Conservation (phyloP, 202 grass and related monocot genomes). For the Setaria italica region DNA sequence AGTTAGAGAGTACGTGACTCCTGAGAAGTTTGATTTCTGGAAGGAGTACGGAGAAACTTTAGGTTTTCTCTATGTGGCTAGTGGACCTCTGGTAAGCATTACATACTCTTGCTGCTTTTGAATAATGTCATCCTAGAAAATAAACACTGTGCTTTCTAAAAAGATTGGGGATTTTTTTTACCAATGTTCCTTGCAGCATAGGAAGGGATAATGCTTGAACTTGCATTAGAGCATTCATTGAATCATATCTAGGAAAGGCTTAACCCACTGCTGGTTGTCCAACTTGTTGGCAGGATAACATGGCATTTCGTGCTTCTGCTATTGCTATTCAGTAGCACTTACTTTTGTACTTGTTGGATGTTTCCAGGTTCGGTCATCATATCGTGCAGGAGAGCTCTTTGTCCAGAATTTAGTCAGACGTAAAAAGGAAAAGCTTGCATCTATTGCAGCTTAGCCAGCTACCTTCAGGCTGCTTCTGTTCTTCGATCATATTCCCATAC, state of each 20-base stretch:
- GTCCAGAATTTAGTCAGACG: conserved; percentile 20
- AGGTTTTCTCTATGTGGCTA: conserved; percentile 87
- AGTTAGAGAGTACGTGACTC: conserved; percentile 84
- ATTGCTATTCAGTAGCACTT: background rate
- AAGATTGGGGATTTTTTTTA: background rate
- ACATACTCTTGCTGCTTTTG: conserved; percentile 11
- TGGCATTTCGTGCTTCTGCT: background rate
- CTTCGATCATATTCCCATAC: background rate
- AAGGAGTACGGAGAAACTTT: conserved; percentile 85
- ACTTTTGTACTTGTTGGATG: conserved; percentile 30
- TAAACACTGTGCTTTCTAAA: background rate
- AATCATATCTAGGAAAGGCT: conserved; percentile 2
- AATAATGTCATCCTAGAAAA: background rate
- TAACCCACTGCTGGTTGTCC: background rate
- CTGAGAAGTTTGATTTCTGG: conserved; percentile 90
- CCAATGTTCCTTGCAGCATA: background rate
- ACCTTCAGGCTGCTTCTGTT: background rate
- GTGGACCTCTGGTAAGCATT: conserved; percentile 74
- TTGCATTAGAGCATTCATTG: background rate
- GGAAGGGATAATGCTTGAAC: background rate
- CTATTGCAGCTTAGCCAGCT: conserved; percentile 36
- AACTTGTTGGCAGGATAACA: background rate
- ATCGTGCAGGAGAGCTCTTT: conserved; percentile 31
- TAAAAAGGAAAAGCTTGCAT: conserved; percentile 27
- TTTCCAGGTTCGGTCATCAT: conserved; percentile 30